Conservation (phyloP, 306 rosid species). For the Phaseolus lunatus region DNA sequence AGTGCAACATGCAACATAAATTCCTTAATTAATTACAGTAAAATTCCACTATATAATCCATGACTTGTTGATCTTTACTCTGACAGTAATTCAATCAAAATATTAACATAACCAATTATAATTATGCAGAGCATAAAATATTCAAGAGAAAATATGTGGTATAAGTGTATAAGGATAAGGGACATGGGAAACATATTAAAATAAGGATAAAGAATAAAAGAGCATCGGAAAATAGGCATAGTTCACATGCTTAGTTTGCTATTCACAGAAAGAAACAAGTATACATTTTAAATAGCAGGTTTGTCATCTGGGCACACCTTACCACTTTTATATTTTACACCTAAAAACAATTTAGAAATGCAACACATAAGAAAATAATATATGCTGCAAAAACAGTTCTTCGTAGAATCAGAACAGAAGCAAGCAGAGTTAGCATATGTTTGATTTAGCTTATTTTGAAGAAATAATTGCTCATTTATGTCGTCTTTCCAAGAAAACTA, state of each 20-base stretch:
- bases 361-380: no score
- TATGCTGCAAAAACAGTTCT: conserved; percentile 15
- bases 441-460: not conserved
- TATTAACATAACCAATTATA: no score
- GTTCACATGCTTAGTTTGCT: not conserved
- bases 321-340: no score
- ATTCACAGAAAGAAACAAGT: not conserved
- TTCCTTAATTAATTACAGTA: conserved; percentile 14
- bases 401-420: not conserved
- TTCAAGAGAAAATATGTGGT: not conserved
- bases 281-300: no score
- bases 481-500: not conserved
- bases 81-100: not conserved
- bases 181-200: conserved; percentile 19
- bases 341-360: no score
- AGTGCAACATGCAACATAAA: conserved; percentile 6
- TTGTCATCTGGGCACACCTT: no score
- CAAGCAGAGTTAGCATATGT: not conserved
- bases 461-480: not conserved
- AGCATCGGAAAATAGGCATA: not conserved
- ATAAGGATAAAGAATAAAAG: conserved; percentile 26
- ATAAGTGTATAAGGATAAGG: conserved; percentile 17
- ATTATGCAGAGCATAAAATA: conserved; percentile 27
- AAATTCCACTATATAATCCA: conserved; percentile 20
- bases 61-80: conserved; percentile 17